phyloP scores from a whole-genome alignment of 805 yeast genomes.

The Barnettozyma salicaria region DNA sequence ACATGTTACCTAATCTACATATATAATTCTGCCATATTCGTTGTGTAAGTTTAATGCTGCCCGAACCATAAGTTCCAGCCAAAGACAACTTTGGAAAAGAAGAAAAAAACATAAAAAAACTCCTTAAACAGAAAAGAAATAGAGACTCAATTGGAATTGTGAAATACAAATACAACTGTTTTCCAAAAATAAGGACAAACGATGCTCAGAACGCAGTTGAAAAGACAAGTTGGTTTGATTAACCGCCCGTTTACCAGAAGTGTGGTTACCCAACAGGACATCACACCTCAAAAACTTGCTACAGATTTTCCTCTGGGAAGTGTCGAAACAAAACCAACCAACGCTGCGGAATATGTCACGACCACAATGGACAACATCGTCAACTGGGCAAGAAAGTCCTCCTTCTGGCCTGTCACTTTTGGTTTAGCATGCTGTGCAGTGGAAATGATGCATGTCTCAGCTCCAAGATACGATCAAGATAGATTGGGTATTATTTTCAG shows the following conservation, averaged over 20 bases:
- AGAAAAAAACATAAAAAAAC: too few relatives aligned
- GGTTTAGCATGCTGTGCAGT: slow-evolving; percentile 93
- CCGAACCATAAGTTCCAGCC: too few relatives aligned
- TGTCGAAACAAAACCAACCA: slow-evolving; percentile 36
- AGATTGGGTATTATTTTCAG: slow-evolving; percentile 89
- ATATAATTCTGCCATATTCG: too few relatives aligned
- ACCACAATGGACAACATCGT: slow-evolving; percentile 78
- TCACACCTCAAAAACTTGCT: slow-evolving; percentile 18
- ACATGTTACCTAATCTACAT: too few relatives aligned
- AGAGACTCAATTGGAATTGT: too few relatives aligned
- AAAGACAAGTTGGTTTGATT: not conserved
- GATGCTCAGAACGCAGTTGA: slow-evolving; percentile 11
- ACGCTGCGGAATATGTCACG: slow-evolving; percentile 71
- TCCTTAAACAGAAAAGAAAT: too few relatives aligned
- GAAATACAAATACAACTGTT: not conserved
- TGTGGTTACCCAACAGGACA: slow-evolving; percentile 14
- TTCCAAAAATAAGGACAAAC: not conserved
- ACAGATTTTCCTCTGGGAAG: slow-evolving; percentile 21
- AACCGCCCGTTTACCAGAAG: slow-evolving; percentile 10
- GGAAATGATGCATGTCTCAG: slow-evolving; percentile 91
- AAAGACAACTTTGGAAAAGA: too few relatives aligned
- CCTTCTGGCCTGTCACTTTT: slow-evolving; percentile 91
- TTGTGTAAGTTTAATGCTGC: too few relatives aligned
- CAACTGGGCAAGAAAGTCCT: slow-evolving; percentile 87
- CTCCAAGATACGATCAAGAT: slow-evolving; percentile 90